Conservation (phyloP, 257 asterid species). For the Petunia secreta region DNA sequence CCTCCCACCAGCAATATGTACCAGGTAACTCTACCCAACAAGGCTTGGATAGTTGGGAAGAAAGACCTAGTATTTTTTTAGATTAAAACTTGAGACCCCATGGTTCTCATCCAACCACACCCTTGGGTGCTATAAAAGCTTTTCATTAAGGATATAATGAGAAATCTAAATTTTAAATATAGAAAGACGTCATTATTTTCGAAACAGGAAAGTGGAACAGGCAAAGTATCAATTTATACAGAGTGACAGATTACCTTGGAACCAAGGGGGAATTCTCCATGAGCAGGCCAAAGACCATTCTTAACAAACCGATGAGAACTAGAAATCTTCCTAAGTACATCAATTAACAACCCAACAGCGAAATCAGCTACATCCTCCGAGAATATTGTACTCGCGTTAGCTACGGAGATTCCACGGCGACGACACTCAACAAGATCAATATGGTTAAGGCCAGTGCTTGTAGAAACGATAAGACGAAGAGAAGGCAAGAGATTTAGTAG, state of each 20-base stretch:
- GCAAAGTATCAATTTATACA: too few relatives aligned
- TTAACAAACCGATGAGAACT: constrained; percentile 51
- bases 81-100: too few relatives aligned
- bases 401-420: constrained; percentile 57
- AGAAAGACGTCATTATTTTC: too few relatives aligned
- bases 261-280: constrained; percentile 52
- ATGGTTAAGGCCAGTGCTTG: constrained; percentile 70
- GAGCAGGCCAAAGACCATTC: constrained; percentile 53
- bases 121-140: too few relatives aligned
- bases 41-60: too few relatives aligned
- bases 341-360: constrained; percentile 41
- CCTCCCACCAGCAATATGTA: too few relatives aligned
- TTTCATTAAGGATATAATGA: too few relatives aligned
- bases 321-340: constrained; percentile 35
- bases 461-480: constrained; percentile 50
- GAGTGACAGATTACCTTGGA: constrained; percentile 43
- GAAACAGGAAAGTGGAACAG: too few relatives aligned
- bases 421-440: constrained; percentile 72
- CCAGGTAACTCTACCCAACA: too few relatives aligned
- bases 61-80: too few relatives aligned
- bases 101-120: too few relatives aligned
- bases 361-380: constrained; percentile 42
- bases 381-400: constrained; percentile 40
- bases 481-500: constrained; percentile 55
- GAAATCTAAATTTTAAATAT: too few relatives aligned